Evolutionary conservation across 192 early-diverging fungal species (phyloP).

Genomic region (Entomortierella lignicola): DNA sequence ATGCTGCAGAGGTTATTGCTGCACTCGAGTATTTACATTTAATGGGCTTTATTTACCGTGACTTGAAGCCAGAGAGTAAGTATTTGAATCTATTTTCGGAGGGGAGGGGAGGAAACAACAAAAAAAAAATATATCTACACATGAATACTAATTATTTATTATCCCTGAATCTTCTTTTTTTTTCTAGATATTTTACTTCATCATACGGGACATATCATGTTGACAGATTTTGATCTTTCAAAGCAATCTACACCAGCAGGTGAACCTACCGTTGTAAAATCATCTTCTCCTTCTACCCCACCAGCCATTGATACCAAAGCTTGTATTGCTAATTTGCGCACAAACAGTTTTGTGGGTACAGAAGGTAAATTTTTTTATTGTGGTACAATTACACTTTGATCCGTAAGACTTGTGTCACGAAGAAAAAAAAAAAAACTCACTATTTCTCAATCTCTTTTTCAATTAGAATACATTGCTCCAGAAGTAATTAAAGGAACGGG

Average conservation of each 20-base stretch:
- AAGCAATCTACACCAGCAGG: constrained; percentile 91
- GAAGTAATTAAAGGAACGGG: constrained; percentile 97
- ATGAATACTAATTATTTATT: no score
- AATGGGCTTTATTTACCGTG: constrained; percentile 97
- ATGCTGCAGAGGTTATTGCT: constrained; percentile 95
- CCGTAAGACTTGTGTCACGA: no score
- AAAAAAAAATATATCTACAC: no score
- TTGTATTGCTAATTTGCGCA: constrained; percentile 87
- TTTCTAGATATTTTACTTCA: constrained; percentile 86
- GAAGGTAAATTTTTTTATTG: no score
- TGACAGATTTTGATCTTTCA: constrained; percentile 96
- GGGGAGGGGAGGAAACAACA: no score
- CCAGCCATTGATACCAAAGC: constrained; percentile 88
- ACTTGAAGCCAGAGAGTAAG: constrained; percentile 97
- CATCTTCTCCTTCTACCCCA: constrained; percentile 62
- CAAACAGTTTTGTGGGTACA: constrained; percentile 99
- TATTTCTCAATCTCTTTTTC: no score
- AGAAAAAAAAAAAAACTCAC: no score
- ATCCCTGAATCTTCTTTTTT: no score
- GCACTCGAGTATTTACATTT: constrained; percentile 97
- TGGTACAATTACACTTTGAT: no score
- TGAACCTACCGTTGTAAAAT: constrained; percentile 75
- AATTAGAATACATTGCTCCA: constrained; percentile 95
- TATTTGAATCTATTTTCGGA: constrained; percentile 23
- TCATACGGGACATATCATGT: constrained; percentile 97